Conservation (phyloP, 805 yeast species). For the Diddensiella caesifluorescens region DNA sequence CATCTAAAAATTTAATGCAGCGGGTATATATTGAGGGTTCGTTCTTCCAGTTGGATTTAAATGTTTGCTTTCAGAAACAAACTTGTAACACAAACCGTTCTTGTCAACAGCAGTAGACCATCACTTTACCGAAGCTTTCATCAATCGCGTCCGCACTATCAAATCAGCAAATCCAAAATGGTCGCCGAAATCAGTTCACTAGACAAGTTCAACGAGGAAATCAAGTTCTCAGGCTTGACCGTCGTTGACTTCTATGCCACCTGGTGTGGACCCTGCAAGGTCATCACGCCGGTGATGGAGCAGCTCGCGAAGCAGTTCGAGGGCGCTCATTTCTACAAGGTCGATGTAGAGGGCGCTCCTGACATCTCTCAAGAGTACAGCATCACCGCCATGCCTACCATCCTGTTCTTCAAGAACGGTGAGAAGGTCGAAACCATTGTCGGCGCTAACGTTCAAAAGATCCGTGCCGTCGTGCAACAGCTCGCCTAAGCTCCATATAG, state of each 20-base stretch:
- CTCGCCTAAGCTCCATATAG: slow-evolving; percentile 10
- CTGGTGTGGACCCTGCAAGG: slow-evolving; percentile 99
- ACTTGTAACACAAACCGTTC: too few species aligned
- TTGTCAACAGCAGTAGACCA: too few species aligned
- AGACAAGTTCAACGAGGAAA: slow-evolving; percentile 62
- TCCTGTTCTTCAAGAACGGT: slow-evolving; percentile 78
- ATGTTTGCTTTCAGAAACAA: slow-evolving; percentile 1
- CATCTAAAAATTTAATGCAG: too few species aligned
- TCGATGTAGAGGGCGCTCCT: slow-evolving; percentile 83
- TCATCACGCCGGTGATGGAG: slow-evolving; percentile 73
- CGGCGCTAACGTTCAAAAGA: slow-evolving; percentile 72
- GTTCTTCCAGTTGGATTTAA: too few species aligned
- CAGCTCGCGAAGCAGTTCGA: slow-evolving; percentile 50
- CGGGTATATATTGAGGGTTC: too few species aligned
- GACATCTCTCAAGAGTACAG: slow-evolving; percentile 65
- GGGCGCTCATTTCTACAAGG: slow-evolving; percentile 72
- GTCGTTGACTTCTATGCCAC: slow-evolving; percentile 95
- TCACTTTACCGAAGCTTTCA: too few species aligned
- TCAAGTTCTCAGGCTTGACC: slow-evolving; percentile 62
- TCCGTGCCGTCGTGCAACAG: slow-evolving; percentile 61
- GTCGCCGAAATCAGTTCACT: slow-evolving; percentile 46
- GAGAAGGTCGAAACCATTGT: slow-evolving; percentile 70
- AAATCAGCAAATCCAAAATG: slow-evolving; percentile 36
- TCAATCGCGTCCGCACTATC: too few species aligned
- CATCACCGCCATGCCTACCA: slow-evolving; percentile 63